These are phyloP conservation scores for Vickermania spadyakhi DNA, from an alignment of 208 protist genomes.

Conservation along the genomic window DNA sequence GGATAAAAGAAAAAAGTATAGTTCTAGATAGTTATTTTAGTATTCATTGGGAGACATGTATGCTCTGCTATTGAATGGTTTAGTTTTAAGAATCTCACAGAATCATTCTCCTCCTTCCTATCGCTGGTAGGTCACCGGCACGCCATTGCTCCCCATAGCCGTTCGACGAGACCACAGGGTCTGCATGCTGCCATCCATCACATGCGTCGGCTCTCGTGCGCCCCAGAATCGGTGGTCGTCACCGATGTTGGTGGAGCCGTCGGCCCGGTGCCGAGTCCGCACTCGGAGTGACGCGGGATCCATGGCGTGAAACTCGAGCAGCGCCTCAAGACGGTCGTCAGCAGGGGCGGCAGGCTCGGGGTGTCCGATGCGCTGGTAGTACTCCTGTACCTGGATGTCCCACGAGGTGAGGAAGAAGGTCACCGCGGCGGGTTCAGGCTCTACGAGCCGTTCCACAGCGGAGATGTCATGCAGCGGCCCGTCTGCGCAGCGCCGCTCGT, in stretches of 20 bases:
- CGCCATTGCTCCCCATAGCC: slow-evolving; percentile 50
- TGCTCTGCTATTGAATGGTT: no score
- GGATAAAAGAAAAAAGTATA: slow-evolving; percentile 11
- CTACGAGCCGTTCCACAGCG: slow-evolving; percentile 39
- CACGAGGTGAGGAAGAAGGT: slow-evolving; percentile 89
- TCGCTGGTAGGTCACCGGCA: slow-evolving; percentile 43
- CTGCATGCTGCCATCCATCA: slow-evolving; percentile 67
- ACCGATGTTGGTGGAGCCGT: slow-evolving; percentile 80
- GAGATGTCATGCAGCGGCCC: slow-evolving; percentile 24
- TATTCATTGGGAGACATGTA: no score
- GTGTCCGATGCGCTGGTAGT: slow-evolving; percentile 61
- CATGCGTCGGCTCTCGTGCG: slow-evolving; percentile 36
- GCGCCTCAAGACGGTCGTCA: slow-evolving; percentile 63
- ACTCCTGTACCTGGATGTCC: slow-evolving; percentile 92
- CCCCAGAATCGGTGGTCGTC: slow-evolving; percentile 74
- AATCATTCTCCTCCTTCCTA: slow-evolving; percentile 16
- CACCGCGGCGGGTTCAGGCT: slow-evolving; percentile 41
- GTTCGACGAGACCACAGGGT: slow-evolving; percentile 71
- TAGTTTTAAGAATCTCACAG: no score
- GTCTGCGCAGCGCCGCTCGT: slow-evolving; percentile 15
- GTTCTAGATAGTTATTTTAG: no score
- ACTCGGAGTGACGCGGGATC: slow-evolving; percentile 54
- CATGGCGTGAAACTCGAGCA: slow-evolving; percentile 74
- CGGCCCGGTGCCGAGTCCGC: slow-evolving; percentile 70
- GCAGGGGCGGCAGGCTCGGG: slow-evolving; percentile 66